These are phyloP conservation scores for Elsinoe perseae DNA, from an alignment of 2,329 filamentous ascomycete genomes.

Conservation along the genomic window DNA sequence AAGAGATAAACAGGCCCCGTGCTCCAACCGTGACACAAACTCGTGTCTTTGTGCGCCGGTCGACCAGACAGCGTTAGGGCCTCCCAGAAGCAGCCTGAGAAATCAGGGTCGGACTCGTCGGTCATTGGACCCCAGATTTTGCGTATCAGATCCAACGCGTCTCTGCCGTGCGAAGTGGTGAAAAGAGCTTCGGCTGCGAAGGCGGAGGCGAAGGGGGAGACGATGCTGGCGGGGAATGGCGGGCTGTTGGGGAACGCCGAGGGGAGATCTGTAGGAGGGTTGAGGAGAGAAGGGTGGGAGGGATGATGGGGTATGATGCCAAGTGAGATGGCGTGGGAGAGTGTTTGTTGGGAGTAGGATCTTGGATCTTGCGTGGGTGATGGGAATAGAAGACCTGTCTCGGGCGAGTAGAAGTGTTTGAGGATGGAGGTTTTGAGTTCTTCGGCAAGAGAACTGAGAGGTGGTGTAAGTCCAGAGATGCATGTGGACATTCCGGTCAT, in stretches of 20 bases:
- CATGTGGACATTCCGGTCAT: not conserved
- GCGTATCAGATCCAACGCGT: conserved; percentile 12
- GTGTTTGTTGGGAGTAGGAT: conserved; percentile 1
- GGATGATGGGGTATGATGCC: not conserved
- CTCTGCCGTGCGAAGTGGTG: not conserved
- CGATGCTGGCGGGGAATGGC: not conserved
- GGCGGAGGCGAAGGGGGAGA: conserved; percentile 10
- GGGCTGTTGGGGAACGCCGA: not conserved
- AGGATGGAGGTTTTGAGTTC: not conserved
- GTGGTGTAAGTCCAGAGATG: not conserved
- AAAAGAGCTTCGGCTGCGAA: conserved; percentile 14
- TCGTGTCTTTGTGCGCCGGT: not conserved
- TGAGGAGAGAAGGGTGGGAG: not conserved
- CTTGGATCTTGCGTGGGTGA: not conserved
- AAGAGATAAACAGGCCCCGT: not conserved
- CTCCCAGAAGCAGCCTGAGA: conserved; percentile 17
- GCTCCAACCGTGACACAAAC: not conserved
- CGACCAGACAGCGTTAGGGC: conserved; percentile 11
- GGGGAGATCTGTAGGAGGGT: not conserved
- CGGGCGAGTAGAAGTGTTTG: not conserved
- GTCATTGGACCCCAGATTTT: conserved; percentile 15
- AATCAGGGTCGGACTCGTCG: conserved; percentile 4
- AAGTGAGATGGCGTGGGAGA: not conserved
- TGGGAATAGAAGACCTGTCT: not conserved
- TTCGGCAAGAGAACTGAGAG: not conserved